Evolutionary conservation across 2,329 filamentous ascomycete genomes (phyloP).

Genomic region (Ophiostoma australiae): DNA sequence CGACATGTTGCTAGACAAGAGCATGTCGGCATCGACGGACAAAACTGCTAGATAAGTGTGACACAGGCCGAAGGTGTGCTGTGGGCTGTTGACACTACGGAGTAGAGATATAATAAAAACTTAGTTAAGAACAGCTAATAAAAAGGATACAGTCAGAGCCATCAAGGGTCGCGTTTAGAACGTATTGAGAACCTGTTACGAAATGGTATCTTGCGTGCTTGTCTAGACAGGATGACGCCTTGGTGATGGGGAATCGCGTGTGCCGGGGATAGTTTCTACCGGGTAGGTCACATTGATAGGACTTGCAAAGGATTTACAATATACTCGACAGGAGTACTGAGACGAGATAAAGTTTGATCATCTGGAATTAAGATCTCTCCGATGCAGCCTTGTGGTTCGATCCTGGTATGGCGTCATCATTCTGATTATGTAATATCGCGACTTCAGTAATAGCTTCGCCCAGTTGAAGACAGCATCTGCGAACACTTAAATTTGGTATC

Average conservation of each 20-base stretch:
- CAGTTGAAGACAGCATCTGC: background rate
- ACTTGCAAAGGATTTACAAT: background rate
- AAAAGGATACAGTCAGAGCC: background rate
- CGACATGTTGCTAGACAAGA: background rate
- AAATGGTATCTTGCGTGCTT: constrained; percentile 12
- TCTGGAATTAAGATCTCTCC: background rate
- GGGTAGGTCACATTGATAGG: background rate
- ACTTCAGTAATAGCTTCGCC: background rate
- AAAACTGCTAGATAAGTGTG: background rate
- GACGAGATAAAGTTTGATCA: background rate
- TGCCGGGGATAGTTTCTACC: constrained; percentile 11
- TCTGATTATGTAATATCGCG: background rate
- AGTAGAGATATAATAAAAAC: background rate
- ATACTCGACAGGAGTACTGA: background rate
- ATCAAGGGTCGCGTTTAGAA: background rate
- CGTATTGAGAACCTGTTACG: background rate
- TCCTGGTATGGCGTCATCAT: background rate
- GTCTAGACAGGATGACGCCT: constrained; percentile 20
- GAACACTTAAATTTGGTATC: background rate
- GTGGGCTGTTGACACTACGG: background rate
- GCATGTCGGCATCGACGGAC: background rate
- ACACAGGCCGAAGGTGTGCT: background rate
- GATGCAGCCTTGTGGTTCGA: background rate
- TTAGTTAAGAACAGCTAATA: background rate
- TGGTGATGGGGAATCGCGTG: constrained; percentile 19